phyloP scores from a whole-genome alignment of 2,329 filamentous ascomycete species.

The Juglanconis sp. region DNA sequence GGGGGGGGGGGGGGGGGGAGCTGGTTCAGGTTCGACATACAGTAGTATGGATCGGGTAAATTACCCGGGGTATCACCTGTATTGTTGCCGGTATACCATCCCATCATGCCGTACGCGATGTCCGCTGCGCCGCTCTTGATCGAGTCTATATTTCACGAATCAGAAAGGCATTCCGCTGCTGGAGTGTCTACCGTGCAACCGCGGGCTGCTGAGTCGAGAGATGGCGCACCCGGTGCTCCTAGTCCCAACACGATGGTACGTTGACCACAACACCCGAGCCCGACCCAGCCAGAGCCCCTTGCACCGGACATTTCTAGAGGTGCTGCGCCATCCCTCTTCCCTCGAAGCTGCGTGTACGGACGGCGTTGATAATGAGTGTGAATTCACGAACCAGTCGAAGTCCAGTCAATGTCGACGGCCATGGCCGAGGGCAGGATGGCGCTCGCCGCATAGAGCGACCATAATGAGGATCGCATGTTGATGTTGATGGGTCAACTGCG shows the following conservation, averaged over 20 bases:
- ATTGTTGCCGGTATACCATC: conserved; percentile 45
- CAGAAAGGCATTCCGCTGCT: background rate
- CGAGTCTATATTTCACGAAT: conserved; percentile 2
- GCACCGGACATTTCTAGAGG: background rate
- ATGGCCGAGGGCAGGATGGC: conserved; percentile 3
- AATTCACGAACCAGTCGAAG: conserved; percentile 12
- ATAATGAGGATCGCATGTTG: conserved; percentile 13
- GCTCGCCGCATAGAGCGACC: conserved; percentile 8
- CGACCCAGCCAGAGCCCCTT: background rate
- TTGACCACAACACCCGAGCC: background rate
- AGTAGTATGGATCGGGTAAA: conserved; percentile 56
- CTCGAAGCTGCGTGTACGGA: no score
- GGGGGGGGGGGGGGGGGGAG: no score
- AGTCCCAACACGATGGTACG: background rate
- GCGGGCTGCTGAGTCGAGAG: background rate
- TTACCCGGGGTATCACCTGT: conserved; percentile 45
- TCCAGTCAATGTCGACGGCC: conserved; percentile 16
- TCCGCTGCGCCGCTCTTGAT: conserved; percentile 38
- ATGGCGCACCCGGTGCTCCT: no score
- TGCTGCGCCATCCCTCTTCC: background rate
- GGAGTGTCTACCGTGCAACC: background rate
- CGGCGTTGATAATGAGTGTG: background rate
- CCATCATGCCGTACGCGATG: conserved; percentile 42
- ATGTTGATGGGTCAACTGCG: background rate
- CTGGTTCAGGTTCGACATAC: conserved; percentile 23